These are phyloP conservation scores for Chlamydomonas sphaeroides DNA, from an alignment of 139 green algal genomes.

Conservation along the genomic window DNA sequence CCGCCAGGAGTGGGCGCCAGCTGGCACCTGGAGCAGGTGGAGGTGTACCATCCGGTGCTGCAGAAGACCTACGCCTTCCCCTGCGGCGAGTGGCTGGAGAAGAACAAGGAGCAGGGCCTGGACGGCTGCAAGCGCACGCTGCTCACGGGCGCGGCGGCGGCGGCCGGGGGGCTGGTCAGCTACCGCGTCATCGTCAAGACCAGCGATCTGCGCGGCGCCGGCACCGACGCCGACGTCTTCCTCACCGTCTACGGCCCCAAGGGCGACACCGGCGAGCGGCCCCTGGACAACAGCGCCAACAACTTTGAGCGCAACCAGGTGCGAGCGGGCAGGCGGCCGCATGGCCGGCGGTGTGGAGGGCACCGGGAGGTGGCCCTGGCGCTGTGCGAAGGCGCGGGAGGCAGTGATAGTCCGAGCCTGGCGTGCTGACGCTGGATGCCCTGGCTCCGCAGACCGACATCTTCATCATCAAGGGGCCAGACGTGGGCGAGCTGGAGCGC, in stretches of 20 bases:
- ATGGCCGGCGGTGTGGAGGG: too few relatives aligned
- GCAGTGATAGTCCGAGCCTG: too few relatives aligned
- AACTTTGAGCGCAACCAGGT: constrained; percentile 45
- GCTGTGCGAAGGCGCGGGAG: too few relatives aligned
- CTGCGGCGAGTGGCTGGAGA: constrained; percentile 64
- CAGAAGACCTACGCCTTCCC: constrained; percentile 56
- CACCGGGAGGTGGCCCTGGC: too few relatives aligned
- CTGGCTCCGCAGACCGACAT: constrained; percentile 30
- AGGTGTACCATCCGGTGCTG: constrained; percentile 53
- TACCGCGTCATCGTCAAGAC: constrained; percentile 54
- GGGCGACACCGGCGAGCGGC: constrained; percentile 55
- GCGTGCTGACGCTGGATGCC: too few relatives aligned
- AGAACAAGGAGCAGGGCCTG: constrained; percentile 39
- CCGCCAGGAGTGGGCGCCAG: constrained; percentile 45
- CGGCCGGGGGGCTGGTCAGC: constrained; percentile 20
- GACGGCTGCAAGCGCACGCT: constrained; percentile 55
- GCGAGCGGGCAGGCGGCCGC: too few relatives aligned
- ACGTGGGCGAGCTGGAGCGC: constrained; percentile 55
- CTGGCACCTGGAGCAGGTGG: constrained; percentile 69
- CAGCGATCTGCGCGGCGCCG: constrained; percentile 60
- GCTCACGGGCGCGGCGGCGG: constrained; percentile 33
- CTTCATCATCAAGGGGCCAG: constrained; percentile 42
- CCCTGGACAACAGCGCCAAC: constrained; percentile 45
- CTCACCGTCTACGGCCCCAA: constrained; percentile 65
- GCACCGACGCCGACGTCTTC: constrained; percentile 75